These are phyloP conservation scores for Paraurostyla sp. DNA, from an alignment of 73 alveolate species.

Conservation along the genomic window DNA sequence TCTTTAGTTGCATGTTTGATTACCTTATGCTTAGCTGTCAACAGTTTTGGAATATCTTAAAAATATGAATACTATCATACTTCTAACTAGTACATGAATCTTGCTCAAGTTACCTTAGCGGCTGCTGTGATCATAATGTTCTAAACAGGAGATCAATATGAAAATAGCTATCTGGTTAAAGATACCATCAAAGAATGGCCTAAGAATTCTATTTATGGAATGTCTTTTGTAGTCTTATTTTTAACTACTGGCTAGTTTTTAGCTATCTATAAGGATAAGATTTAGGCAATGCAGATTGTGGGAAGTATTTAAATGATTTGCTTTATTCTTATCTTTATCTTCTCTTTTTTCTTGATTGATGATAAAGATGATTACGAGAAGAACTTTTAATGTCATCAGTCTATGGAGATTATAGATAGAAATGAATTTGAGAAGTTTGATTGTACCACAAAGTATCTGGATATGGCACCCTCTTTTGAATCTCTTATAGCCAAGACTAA, in stretches of 20 bases:
- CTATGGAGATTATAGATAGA: neutral
- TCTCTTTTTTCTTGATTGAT: neutral
- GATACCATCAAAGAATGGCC: conserved; percentile 41
- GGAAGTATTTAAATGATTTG: conserved; percentile 35
- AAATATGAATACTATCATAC: conserved; percentile 18
- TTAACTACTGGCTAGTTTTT: neutral
- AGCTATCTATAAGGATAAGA: conserved; percentile 26
- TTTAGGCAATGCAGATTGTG: conserved; percentile 14
- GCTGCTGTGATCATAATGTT: neutral
- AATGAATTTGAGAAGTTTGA: neutral
- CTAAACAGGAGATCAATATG: neutral
- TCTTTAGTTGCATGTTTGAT: neutral
- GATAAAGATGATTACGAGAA: conserved; percentile 5
- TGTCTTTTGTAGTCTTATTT: neutral
- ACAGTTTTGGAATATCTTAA: neutral
- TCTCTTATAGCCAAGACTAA: neutral
- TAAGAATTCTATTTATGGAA: neutral
- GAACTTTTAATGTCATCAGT: conserved; percentile 9
- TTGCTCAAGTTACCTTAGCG: neutral
- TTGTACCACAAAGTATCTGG: neutral
- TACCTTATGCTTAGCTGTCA: neutral
- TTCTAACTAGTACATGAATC: conserved; percentile 29
- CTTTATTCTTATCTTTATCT: conserved; percentile 12
- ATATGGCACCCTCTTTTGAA: neutral
- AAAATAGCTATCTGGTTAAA: neutral